Conservation (phyloP, 306 rosid genomes). For the Albizia julibrissin region DNA sequence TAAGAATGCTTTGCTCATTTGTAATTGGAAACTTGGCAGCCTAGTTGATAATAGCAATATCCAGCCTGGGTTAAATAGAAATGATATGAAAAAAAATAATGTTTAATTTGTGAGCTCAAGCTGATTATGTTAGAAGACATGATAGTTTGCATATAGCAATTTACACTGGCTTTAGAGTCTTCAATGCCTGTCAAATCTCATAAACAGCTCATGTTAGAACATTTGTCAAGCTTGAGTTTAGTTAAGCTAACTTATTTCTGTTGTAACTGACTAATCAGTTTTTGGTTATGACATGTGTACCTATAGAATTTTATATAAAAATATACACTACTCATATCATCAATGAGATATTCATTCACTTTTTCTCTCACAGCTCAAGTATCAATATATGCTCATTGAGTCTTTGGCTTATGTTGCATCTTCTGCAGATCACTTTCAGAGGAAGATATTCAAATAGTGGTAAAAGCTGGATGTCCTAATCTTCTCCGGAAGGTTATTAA, state of each 20-base stretch:
- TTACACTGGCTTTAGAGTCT: background rate
- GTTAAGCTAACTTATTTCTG: too few relatives aligned
- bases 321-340: too few relatives aligned
- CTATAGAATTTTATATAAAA: too few relatives aligned
- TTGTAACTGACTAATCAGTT: too few relatives aligned
- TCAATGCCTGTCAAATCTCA: conserved; percentile 1
- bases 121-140: conserved; percentile 13
- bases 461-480: conserved; percentile 82
- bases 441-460: conserved; percentile 66
- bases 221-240: too few relatives aligned
- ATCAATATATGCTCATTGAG: background rate
- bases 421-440: conserved; percentile 62
- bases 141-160: background rate
- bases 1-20: background rate
- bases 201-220: background rate
- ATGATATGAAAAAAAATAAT: background rate
- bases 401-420: conserved; percentile 26
- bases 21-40: background rate
- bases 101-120: background rate
- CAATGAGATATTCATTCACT: too few relatives aligned
- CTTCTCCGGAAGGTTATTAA: conserved; percentile 79
- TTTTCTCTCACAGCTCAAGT: background rate
- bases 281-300: too few relatives aligned
- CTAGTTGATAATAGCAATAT: background rate
- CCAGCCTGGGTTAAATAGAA: background rate